Evolutionary conservation across 192 early-diverging fungal species (phyloP), one percentile per base, ranked within the genome.

Genomic region (Podila minutissima): DNA sequence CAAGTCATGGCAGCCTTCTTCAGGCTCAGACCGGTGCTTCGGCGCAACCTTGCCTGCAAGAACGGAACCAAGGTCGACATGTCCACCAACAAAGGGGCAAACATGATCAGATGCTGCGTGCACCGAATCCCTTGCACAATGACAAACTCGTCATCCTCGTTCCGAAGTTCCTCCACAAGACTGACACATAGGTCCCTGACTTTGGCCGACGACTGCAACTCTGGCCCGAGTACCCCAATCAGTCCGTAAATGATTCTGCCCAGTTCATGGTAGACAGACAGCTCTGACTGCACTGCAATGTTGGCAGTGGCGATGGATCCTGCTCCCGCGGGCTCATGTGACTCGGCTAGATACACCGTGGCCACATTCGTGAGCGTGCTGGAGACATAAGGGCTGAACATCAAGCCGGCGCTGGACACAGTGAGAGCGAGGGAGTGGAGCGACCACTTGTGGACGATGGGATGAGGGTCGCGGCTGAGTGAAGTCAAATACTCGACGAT

Each of bases 401-500:
- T 97, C 28, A 93, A 82, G 0, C 97, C 96, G 1, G 97, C 93
- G 26, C 95, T 93, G 55, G 95, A 89, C 7, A 98, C 93, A 0
- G 93, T 95, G 70, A 96, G 84, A 9, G 93, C 91, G 63, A 99
- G 81, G 0, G 96, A 91, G 33, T 92, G 88, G 17, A 98, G 72
- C 0, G 97, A 96, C 96, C 97, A 99, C 4, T 91, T 91, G 73
- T 98, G 96, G 13, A 99, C 97, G 0, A 97, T 83, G 0, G 97
- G 96, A 82, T 99, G 95, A 7, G 94, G 89, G 82, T 99, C 98
- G 53, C 92, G 90, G 2, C 94, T 93, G 32, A 99, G 88, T 3
- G 97, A 96, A 20, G 97, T 91, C 66, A 99, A 82, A 63, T 98
- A 90, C 3, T 94, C 96, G 7, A 98, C 93, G 10, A 96, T 91